phyloP scores from a whole-genome alignment of 805 yeast genomes.

The Lachancea mirantina region DNA sequence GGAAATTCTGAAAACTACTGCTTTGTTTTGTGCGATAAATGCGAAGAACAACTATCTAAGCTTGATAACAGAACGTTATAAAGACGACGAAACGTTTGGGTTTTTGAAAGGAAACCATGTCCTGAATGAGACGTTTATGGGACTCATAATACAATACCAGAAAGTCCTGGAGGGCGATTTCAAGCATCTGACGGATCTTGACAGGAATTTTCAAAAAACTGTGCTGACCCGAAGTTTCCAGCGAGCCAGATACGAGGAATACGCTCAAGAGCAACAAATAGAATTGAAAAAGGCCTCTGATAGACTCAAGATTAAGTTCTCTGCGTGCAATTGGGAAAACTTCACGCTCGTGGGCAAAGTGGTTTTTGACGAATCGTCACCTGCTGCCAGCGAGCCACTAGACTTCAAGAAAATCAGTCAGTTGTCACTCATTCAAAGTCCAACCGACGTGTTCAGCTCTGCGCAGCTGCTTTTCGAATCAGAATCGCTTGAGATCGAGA shows the following conservation, averaged over 20 bases:
- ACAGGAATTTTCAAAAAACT: conserved; percentile 26
- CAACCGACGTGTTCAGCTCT: not conserved
- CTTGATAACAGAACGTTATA: conserved; percentile 32
- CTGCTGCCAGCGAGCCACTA: conserved; percentile 47
- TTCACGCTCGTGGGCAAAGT: conserved; percentile 66
- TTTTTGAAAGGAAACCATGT: conserved; percentile 60
- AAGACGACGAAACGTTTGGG: conserved; percentile 51
- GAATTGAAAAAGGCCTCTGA: conserved; percentile 32
- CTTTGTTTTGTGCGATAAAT: conserved; percentile 57
- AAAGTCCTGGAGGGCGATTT: conserved; percentile 22
- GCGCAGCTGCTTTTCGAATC: not conserved
- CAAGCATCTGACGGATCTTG: conserved; percentile 22
- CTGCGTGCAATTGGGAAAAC: conserved; percentile 83
- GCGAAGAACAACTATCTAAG: conserved; percentile 40
- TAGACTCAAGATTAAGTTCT: conserved; percentile 45
- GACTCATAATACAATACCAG: conserved; percentile 51
- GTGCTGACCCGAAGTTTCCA: conserved; percentile 42
- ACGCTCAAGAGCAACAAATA: conserved; percentile 31
- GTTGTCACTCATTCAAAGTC: conserved; percentile 1
- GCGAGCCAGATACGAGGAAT: conserved; percentile 49
- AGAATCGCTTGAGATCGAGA: not conserved
- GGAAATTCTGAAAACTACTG: conserved; percentile 64
- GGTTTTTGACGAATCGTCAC: conserved; percentile 55
- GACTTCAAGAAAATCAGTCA: conserved; percentile 30
- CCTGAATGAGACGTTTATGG: conserved; percentile 43